Conservation (phyloP, 2,329 filamentous ascomycete species). For the Fusarium sp. region DNA sequence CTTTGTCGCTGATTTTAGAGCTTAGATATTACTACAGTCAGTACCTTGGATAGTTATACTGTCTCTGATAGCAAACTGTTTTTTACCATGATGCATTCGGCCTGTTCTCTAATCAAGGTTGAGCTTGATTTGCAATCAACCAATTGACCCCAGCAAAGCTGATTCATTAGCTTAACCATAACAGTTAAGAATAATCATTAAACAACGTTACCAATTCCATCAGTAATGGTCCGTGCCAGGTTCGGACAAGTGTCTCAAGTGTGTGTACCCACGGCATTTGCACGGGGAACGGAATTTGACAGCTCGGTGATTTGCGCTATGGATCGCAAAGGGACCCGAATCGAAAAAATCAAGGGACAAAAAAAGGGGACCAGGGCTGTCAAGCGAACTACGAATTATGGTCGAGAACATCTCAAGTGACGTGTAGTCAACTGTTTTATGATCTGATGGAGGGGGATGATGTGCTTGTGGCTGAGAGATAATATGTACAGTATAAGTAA, state of each 20-base stretch:
- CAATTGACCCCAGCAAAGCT: neutral
- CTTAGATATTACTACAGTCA: no score
- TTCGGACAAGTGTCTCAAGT: neutral
- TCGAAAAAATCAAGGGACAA: neutral
- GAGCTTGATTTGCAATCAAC: conserved; percentile 31
- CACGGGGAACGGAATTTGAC: conserved; percentile 14
- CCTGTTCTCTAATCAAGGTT: conserved; percentile 1
- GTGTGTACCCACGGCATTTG: conserved; percentile 20
- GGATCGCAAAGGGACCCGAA: conserved; percentile 12
- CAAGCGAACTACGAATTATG: neutral
- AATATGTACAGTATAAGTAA: neutral
- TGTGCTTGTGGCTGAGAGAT: conserved; percentile 5
- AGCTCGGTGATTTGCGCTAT: conserved; percentile 31
- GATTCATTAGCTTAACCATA: conserved; percentile 11
- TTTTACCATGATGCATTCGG: conserved; percentile 5
- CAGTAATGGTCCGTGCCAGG: conserved; percentile 10
- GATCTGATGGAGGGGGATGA: conserved; percentile 31
- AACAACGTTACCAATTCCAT: neutral
- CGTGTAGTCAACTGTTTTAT: conserved; percentile 26
- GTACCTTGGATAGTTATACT: no score
- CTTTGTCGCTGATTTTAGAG: neutral
- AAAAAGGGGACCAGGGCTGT: conserved; percentile 1
- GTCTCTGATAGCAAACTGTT: neutral
- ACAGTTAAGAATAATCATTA: conserved; percentile 21
- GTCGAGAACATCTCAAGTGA: conserved; percentile 31